A percentile compares a stretch with the other conserved stretches of the same genome.
Conservation (phyloP, 2,329 filamentous ascomycete genomes). For the Calonectria fujianensis region DNA sequence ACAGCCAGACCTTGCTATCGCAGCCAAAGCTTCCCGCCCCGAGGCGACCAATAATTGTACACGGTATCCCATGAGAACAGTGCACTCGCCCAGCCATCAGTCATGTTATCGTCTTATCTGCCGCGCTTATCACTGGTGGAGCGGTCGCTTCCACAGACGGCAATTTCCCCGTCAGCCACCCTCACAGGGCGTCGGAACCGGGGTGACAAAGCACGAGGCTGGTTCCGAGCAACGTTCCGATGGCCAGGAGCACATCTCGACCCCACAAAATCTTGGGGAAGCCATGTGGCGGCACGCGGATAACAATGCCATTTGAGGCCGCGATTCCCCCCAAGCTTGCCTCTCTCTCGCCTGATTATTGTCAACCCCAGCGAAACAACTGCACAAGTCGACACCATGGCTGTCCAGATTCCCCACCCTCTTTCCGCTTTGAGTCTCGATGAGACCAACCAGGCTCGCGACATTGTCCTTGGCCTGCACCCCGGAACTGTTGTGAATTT, state of each 20-base stretch:
- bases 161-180: not conserved
- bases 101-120: conserved; percentile 26
- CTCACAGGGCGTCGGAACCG: conserved; percentile 6
- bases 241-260: not conserved
- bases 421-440: conserved; percentile 55
- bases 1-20: too few relatives aligned
- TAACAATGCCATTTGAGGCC: conserved; percentile 33
- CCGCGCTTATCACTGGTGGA: conserved; percentile 15
- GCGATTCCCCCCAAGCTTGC: conserved; percentile 21
- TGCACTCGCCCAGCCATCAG: conserved; percentile 1
- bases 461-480: conserved; percentile 57
- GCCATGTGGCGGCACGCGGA: not conserved
- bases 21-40: not conserved
- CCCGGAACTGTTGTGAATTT: conserved; percentile 63
- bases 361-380: conserved; percentile 28
- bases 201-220: conserved; percentile 1
- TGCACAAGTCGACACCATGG: conserved; percentile 34
- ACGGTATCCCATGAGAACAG: not conserved
- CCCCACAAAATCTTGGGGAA: conserved; percentile 4
- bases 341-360: conserved; percentile 23
- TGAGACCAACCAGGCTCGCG: conserved; percentile 60
- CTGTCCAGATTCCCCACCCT: conserved; percentile 55
- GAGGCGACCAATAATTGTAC: not conserved
- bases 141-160: not conserved
- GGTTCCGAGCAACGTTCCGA: conserved; percentile 36